These are phyloP conservation scores for Wickerhamiella spandovensis DNA, from an alignment of 805 yeast species.

Conservation along the genomic window DNA sequence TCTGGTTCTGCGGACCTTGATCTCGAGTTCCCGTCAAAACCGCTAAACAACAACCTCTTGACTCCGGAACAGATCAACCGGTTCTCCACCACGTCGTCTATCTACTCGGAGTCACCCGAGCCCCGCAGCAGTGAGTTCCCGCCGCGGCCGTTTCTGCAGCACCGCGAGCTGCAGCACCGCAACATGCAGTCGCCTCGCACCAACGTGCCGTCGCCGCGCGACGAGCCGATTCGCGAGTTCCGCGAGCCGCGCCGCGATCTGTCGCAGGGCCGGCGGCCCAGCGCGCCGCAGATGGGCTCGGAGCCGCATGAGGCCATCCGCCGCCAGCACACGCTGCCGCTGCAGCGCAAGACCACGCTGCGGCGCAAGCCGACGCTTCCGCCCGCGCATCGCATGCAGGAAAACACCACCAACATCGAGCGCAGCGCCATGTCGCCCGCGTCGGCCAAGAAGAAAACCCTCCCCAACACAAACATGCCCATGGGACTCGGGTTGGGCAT, in stretches of 20 bases:
- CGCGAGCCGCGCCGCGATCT: not conserved
- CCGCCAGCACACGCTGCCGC: not conserved
- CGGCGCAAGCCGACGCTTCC: not conserved
- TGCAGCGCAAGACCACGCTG: not conserved
- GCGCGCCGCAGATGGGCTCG: not conserved
- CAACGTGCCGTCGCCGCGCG: too few species aligned
- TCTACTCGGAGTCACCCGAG: constrained; percentile 4
- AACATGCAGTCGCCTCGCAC: not conserved
- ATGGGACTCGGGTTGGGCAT: not conserved
- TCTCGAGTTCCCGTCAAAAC: not conserved
- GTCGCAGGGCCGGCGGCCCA: not conserved
- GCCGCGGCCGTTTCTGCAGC: not conserved
- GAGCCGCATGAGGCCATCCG: not conserved
- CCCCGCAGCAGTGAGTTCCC: too few species aligned
- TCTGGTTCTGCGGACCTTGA: not conserved
- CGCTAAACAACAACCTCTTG: not conserved
- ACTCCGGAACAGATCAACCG: constrained; percentile 5
- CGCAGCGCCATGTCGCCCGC: not conserved
- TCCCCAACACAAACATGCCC: not conserved
- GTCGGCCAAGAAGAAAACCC: not conserved
- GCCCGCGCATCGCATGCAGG: not conserved
- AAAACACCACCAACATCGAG: not conserved
- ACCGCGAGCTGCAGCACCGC: not conserved
- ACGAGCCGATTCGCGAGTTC: too few species aligned
- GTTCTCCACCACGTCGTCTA: constrained; percentile 9